Base-by-base conservation (phyloP, 2,329 filamentous ascomycete species). In the Xylaria polymorpha region DNA sequence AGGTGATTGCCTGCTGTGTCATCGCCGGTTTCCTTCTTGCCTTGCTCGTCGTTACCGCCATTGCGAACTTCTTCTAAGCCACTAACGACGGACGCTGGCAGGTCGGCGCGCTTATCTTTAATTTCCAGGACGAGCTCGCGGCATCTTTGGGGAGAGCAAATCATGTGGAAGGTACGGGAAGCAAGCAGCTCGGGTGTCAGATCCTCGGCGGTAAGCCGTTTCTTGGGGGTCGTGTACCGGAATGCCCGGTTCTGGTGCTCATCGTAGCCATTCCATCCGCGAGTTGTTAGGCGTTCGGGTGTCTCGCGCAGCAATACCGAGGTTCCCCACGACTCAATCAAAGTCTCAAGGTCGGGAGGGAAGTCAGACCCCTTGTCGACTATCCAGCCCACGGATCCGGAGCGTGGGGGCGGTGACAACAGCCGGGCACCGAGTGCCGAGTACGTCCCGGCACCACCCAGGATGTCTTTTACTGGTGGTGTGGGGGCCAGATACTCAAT, bases 321-420 rank as follows among this genome's bases (percentile, higher is more conserved):
- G 1, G 94, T 97, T 18, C 89, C 81, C 94, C 96, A 98, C 51
- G 87, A 85, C 15, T 86, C 81, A 73, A 99, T 90, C 51, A 87
- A 84, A 1, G 85, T 77, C 57, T 87, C 86, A 61, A 97, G 84
- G 14, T 86, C 81, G 0, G 83, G 72, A 0, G 95, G 94, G 73
- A 98, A 98, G 80, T 98, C 96, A 18, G 88, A 91, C 37, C 96
- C 96, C 75, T 90, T 88, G 80, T 99, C 95, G 51, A 98, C 89
- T 71, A 98, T 91, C 94, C 94, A 98, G 71, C 93, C 94, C 6
- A 98, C 89, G 2, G 87, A 85, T 44, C 83, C 85, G 25, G 93
- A 92, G 55, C 85, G 77, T 3, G 89, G 85, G 39, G 85, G 82
- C 2, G 93, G 92, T 4, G 94, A 95, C 79, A 97, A 92, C 58